Evolutionary conservation across 768 basidiomycete species (phyloP).

Genomic region (Rhizopogon vinicolor): DNA sequence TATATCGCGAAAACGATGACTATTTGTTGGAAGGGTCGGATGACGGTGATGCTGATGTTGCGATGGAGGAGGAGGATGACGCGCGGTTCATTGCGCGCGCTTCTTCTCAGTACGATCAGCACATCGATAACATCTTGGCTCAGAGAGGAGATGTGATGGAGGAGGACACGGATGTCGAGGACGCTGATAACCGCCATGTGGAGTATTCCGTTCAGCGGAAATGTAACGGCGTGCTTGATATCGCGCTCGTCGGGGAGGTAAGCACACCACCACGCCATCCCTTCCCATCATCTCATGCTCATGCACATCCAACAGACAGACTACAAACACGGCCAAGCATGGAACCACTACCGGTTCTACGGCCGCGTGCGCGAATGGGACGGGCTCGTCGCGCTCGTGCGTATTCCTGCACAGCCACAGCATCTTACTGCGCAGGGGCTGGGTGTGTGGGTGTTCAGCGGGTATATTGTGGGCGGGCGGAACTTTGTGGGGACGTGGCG

Average conservation of each 20-base stretch:
- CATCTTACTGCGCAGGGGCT: conserved; percentile 3
- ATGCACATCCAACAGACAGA: conserved; percentile 38
- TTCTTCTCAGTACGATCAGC: neutral
- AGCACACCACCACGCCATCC: conserved; percentile 6
- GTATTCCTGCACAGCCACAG: conserved; percentile 27
- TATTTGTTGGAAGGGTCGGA: neutral
- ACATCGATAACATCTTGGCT: neutral
- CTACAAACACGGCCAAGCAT: conserved; percentile 39
- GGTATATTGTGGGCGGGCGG: conserved; percentile 60
- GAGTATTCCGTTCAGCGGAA: conserved; percentile 21
- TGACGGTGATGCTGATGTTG: neutral
- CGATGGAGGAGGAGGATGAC: conserved; percentile 15
- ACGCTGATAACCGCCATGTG: conserved; percentile 16
- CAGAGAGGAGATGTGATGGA: conserved; percentile 2
- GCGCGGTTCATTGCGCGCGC: conserved; percentile 13
- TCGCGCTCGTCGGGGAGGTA: conserved; percentile 59
- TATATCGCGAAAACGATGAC: conserved; percentile 12
- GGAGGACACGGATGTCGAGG: neutral
- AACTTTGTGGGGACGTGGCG: conserved; percentile 77
- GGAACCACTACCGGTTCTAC: conserved; percentile 43
- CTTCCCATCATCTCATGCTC: neutral
- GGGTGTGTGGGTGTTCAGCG: conserved; percentile 51
- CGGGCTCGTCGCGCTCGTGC: conserved; percentile 50
- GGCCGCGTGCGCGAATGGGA: conserved; percentile 58
- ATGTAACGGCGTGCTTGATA: conserved; percentile 57